Conservation (phyloP, 768 basidiomycete species). For the Trametopsis cervina region DNA sequence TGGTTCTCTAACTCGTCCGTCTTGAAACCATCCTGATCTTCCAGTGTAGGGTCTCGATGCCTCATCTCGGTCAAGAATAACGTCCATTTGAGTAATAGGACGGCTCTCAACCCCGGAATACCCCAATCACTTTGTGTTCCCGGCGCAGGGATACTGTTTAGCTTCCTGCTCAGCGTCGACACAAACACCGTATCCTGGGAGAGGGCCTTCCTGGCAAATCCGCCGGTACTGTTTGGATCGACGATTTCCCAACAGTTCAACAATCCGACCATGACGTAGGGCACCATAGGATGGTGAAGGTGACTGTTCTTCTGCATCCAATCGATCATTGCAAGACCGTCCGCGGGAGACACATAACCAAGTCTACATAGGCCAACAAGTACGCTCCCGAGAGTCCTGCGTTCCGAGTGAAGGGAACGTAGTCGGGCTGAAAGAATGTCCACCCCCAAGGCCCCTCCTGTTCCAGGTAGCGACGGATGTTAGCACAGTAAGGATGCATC, state of each 20-base stretch:
- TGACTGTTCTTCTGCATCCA: slow-evolving; percentile 51
- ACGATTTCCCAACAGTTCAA: slow-evolving; percentile 63
- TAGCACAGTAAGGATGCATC: no score
- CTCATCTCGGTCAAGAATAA: slow-evolving; percentile 75
- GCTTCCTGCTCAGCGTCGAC: slow-evolving; percentile 51
- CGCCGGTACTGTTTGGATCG: slow-evolving; percentile 43
- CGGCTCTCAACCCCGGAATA: slow-evolving; percentile 62
- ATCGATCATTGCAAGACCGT: slow-evolving; percentile 58
- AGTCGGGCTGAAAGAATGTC: slow-evolving; percentile 63
- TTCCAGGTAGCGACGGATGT: no score
- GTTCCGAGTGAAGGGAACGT: slow-evolving; percentile 69
- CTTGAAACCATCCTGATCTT: slow-evolving; percentile 57
- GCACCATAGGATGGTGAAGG: slow-evolving; percentile 61
- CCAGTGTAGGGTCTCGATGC: slow-evolving; percentile 58
- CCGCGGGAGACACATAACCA: slow-evolving; percentile 51
- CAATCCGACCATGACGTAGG: slow-evolving; percentile 59
- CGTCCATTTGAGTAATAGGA: slow-evolving; percentile 80
- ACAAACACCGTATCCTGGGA: slow-evolving; percentile 42
- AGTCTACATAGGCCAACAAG: slow-evolving; percentile 57
- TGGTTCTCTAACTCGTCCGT: slow-evolving; percentile 78
- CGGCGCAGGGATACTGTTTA: slow-evolving; percentile 28
- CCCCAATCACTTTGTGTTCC: slow-evolving; percentile 45
- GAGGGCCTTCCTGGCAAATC: slow-evolving; percentile 39
- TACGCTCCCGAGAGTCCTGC: slow-evolving; percentile 57
- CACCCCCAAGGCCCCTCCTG: slow-evolving; percentile 38